Base-by-base conservation (phyloP, 2,329 filamentous ascomycete genomes). In the Xylariaceae sp. region DNA sequence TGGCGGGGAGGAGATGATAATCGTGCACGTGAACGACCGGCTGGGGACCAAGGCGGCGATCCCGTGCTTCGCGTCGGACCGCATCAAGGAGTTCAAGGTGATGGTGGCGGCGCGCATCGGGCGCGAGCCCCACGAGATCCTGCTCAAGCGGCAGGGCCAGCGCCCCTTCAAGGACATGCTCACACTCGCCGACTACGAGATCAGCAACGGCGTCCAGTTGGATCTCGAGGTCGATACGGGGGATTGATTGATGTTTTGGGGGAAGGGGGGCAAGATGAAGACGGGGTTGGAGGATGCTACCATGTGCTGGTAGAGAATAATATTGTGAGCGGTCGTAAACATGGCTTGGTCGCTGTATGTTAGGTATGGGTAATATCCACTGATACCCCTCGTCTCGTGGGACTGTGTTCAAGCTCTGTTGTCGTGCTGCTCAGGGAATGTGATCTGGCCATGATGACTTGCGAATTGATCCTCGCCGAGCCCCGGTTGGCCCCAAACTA, bases 11-110 rank as follows among this genome's bases (percentile, higher is more conserved):
- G 88, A 91, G 54, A 96, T 97, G 89, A 97, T 98, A 64, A 85
- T 96, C 49, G 93, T 98, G 18, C 86, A 93, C 68, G 87, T 98
- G 70, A 98, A 98, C 72, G 93, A 98, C 74, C 85, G 93, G n/a
- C 79, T 98, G 37, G 93, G 93, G 12, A 97, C 93, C n/a, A 96
- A 96, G 70, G 91, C 93, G 16, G 89, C 90, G 50, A 95, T 98
- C 61, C 93, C 93, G 0, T 97, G 93, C 71, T 79, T 96, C 54
- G 87, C 90, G 0, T 89, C 86, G 2, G 93, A 98, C 75, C 88
- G 87, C 7, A 88, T 97, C 63, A 88, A 88, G 62, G 82, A 93
- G 58, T 91, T 97, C 77, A 97, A 97, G 77, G 88, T 92, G 45
- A 89, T 96, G 81, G 92, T 97, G 20, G 93, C 93, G 3, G 90